Base-by-base conservation (phyloP, 768 basidiomycete species). In the Lactarius evosmus region DNA sequence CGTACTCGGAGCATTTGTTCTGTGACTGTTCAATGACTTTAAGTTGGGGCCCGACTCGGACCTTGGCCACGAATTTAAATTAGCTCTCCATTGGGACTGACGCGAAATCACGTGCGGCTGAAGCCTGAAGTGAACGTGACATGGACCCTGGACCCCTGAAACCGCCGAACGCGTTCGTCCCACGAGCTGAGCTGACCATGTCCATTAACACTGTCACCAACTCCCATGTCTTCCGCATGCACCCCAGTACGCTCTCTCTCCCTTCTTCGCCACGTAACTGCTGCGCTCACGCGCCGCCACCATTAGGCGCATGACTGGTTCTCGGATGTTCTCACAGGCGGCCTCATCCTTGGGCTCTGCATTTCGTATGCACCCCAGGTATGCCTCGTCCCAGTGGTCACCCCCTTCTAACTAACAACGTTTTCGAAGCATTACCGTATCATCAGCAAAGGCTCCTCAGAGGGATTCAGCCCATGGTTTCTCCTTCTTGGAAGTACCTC, bases 391-490 rank as follows among this genome's bases (percentile, higher is more conserved):
- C 29, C 36, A 16, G 1, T 36, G 11, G 17, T 22, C 9, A n/a
- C 29, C 30, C 38, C 8, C 7, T 34, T 36, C 33, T 32, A n/a
- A 33, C 38, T 12, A 16, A 41, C 27, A 16, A 56, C 5, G 16
- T 56, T 32, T 14, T 25, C 3, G n/a, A 40, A 93, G 88, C 92
- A 93, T 69, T 76, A 85, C 58, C 83, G 93, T 7, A 97, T 97
- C 68, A 89, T 97, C 70, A 72, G 78, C 56, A 80, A 85, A 27
- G 81, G 84, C 41, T 88, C 93, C 0, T 93, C 90, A 0, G 87
- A 95, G 68, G 97, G 97, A 0, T 86, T 98, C 67, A 95, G 91
- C 66, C 93, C 95, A 19, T 88, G 90, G 83, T 98, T 91, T 71
- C 77, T 98, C 36, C 78, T 98, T 7, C 83, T 98, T 0, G 97